Conservation (phyloP, 192 early-diverging fungal species). For the Spinellus fusiger region DNA sequence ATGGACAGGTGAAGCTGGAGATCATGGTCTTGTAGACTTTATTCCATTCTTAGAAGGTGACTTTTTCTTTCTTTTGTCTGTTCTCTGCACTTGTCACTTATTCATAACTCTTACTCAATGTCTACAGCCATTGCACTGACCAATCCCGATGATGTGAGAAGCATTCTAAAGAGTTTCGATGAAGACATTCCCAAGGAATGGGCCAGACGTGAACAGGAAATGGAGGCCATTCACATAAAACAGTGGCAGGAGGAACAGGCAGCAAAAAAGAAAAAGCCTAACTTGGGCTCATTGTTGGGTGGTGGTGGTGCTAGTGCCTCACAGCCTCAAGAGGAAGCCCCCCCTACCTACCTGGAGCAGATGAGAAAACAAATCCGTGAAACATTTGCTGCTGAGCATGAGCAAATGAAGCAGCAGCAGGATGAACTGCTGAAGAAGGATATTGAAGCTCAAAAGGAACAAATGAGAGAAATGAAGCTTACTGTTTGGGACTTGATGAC, state of each 20-base stretch:
- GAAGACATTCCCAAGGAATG: slow-evolving; percentile 67
- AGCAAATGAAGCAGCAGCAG: slow-evolving; percentile 59
- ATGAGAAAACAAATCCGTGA: slow-evolving; percentile 55
- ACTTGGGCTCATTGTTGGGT: slow-evolving; percentile 42
- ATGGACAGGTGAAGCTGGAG: slow-evolving; percentile 80
- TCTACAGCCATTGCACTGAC: slow-evolving; percentile 55
- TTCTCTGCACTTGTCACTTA: neutral
- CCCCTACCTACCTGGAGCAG: slow-evolving; percentile 54
- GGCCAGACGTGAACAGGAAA: slow-evolving; percentile 60
- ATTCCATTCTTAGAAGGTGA: slow-evolving; percentile 90
- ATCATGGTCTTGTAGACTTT: slow-evolving; percentile 74
- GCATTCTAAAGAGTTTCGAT: slow-evolving; percentile 61
- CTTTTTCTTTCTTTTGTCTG: slow-evolving; percentile 11
- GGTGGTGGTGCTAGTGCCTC: slow-evolving; percentile 29
- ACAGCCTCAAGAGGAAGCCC: slow-evolving; percentile 55
- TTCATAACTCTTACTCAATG: neutral
- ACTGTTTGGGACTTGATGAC: slow-evolving; percentile 81
- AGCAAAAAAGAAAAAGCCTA: slow-evolving; percentile 48
- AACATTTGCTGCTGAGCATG: slow-evolving; percentile 70
- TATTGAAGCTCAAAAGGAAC: slow-evolving; percentile 56
- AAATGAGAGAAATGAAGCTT: slow-evolving; percentile 86
- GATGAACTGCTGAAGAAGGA: slow-evolving; percentile 57
- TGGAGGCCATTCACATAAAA: slow-evolving; percentile 52
- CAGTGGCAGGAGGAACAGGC: slow-evolving; percentile 65
- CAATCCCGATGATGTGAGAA: slow-evolving; percentile 69